These are phyloP conservation scores for Blastobotrys ciferrii DNA, from an alignment of 1,139 yeast genomes.

Conservation along the genomic window DNA sequence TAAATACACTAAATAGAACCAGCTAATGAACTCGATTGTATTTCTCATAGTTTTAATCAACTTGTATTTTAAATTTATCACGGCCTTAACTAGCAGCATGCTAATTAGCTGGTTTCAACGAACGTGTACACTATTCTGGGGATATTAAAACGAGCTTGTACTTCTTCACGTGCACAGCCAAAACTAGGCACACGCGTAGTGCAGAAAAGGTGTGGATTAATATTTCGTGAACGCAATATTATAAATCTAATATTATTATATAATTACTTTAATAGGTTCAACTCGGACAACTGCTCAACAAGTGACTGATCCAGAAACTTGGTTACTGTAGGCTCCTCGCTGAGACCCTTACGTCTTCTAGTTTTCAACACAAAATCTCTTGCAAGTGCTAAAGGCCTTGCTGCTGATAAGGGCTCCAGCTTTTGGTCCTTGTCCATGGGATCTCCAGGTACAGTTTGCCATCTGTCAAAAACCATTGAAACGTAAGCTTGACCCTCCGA, in stretches of 20 bases:
- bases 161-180: no score
- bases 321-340: slow-evolving; percentile 69
- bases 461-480: slow-evolving; percentile 60
- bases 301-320: slow-evolving; percentile 68
- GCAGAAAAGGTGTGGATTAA: no score
- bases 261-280: not conserved
- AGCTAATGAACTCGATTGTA: no score
- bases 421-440: slow-evolving; percentile 68
- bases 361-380: slow-evolving; percentile 90
- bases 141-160: no score
- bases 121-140: not conserved
- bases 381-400: slow-evolving; percentile 65
- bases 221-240: no score
- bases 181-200: no score
- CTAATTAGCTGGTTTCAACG: not conserved
- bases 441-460: slow-evolving; percentile 88
- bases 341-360: slow-evolving; percentile 74
- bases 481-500: slow-evolving; percentile 80
- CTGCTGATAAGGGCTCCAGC: slow-evolving; percentile 74
- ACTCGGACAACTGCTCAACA: slow-evolving; percentile 33
- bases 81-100: not conserved
- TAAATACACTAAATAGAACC: not conserved
- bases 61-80: not conserved
- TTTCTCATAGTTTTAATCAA: not conserved
- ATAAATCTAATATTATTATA: not conserved